Base-by-base conservation (phyloP, 2,329 filamentous ascomycete genomes). In the Aspergillus sp. region DNA sequence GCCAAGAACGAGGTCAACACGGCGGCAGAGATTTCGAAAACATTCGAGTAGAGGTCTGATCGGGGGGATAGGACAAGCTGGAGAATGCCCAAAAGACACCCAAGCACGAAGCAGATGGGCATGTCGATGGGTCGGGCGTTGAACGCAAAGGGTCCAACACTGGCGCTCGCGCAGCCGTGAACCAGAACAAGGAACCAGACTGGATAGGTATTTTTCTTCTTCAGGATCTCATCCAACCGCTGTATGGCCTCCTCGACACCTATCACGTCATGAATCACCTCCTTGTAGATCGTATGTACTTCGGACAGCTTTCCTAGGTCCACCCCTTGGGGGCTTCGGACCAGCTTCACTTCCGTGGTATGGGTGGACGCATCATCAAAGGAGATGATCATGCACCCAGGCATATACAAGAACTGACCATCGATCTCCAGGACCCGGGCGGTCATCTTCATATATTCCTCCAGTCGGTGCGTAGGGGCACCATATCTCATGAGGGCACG, bases 371-470 rank as follows among this genome's bases (percentile, higher is more conserved):
- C 60, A 50, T 79, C 76, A 47, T 85, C 92, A 65, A 97, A 97
- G 3, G 91, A 94, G 67, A 96, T 88, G 52, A 97, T 89, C 93
- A 97, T 97, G 65, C 90, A 95, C 0, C 90, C 90, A 0, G 93
- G 92, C 29, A 97, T 84, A 68, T 97, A 97, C 17, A 97, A 75
- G 63, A 96, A 97, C 65, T 96, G 91, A 13, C 88, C 88, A 57
- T 96, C 88, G 23, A 96, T 93, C 71, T 93, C 89, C 40, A 97
- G 81, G 2, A 95, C 89, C 5, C 89, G 83, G 2, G 92, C 88
- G 5, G 89, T 91, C 89, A 93, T 96, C 59, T 82, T 86, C 84
- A 97, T 87, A 70, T 96, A 96, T 68, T 96, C 78, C 72, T 97
- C 93, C 21, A 97, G 77, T 20, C 93, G 86, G 73, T 97, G 93